Evolutionary conservation across 2,329 filamentous ascomycete species (phyloP).

Genomic region (Xylariaceae sp.): DNA sequence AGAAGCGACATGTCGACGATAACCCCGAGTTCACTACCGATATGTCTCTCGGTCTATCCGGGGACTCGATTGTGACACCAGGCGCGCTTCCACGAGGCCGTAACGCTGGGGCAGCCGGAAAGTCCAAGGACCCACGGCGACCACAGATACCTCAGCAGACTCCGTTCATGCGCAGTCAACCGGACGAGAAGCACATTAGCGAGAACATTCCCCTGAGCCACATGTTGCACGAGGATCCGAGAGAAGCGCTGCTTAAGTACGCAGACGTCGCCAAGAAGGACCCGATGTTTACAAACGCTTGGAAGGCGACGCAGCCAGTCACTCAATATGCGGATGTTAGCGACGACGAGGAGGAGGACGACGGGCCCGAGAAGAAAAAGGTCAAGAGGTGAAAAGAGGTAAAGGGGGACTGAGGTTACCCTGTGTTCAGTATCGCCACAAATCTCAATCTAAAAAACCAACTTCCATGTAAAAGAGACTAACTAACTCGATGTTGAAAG

Average conservation of each 20-base stretch:
- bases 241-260: conserved; percentile 91
- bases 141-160: conserved; percentile 82
- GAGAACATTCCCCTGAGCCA: conserved; percentile 82
- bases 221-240: conserved; percentile 94
- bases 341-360: conserved; percentile 77
- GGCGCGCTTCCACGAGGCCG: conserved; percentile 54
- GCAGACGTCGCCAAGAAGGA: conserved; percentile 89
- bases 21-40: conserved; percentile 84
- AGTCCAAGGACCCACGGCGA: conserved; percentile 69
- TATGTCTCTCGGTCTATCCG: conserved; percentile 72
- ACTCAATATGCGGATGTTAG: conserved; percentile 87
- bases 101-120: conserved; percentile 66
- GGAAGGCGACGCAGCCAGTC: conserved; percentile 85
- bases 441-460: too few species aligned
- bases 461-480: too few species aligned
- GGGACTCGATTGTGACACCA: conserved; percentile 71
- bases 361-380: conserved; percentile 62
- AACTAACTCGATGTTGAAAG: too few species aligned
- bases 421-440: neutral
- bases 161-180: conserved; percentile 84
- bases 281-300: conserved; percentile 90
- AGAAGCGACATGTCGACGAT: conserved; percentile 93
- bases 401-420: neutral
- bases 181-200: conserved; percentile 83
- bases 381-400: conserved; percentile 43